A percentile compares a stretch with the other conserved stretches of the same genome.
These are phyloP conservation scores for Macadamia tetraphylla DNA, from an alignment of 164 flowering plant genomes.

Conservation along the genomic window DNA sequence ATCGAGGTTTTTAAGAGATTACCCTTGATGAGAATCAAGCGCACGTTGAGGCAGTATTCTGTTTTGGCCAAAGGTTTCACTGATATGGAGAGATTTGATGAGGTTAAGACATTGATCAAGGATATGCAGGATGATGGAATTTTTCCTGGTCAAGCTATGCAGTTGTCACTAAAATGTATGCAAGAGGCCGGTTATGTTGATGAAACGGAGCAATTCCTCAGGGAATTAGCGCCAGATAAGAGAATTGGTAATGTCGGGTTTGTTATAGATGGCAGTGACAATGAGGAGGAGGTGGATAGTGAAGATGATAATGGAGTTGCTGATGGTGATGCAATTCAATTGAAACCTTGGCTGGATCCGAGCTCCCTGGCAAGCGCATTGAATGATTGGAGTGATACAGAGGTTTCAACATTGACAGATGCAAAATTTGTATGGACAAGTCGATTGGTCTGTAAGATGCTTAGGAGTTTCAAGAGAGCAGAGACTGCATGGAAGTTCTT, in stretches of 20 bases:
- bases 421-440: constrained; percentile 81
- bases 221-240: constrained; percentile 60
- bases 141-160: constrained; percentile 59
- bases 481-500: constrained; percentile 89
- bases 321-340: constrained; percentile 24
- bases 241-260: constrained; percentile 44
- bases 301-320: constrained; percentile 7
- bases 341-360: constrained; percentile 94
- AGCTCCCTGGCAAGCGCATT: constrained; percentile 74
- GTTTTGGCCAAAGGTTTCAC: constrained; percentile 48
- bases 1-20: constrained; percentile 52
- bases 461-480: constrained; percentile 61
- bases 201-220: constrained; percentile 43
- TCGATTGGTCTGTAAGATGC: constrained; percentile 74
- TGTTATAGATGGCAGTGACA: constrained; percentile 25
- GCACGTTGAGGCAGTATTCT: constrained; percentile 56
- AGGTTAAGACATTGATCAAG: constrained; percentile 42
- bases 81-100: constrained; percentile 33
- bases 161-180: constrained; percentile 38
- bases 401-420: constrained; percentile 54
- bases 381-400: constrained; percentile 56
- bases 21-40: constrained; percentile 74
- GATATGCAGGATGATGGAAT: constrained; percentile 76
- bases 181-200: constrained; percentile 48
- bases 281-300: constrained; percentile 31